phyloP scores from a whole-genome alignment of 2,329 filamentous ascomycete species.

The Penicillium digitatum region DNA sequence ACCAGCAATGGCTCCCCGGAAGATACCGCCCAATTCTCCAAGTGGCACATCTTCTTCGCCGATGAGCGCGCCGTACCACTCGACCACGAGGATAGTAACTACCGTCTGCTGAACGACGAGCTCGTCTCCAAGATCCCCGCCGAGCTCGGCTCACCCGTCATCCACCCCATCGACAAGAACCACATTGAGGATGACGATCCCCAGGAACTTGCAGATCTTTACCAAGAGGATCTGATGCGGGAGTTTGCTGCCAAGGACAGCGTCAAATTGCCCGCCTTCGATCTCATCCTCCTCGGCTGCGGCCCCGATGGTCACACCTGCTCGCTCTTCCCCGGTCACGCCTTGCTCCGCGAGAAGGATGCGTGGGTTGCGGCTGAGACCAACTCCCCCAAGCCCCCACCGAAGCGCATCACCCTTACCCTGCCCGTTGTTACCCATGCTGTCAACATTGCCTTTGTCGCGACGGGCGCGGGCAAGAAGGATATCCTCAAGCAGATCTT shows the following conservation, averaged over 20 bases:
- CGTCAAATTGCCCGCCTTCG: conserved; percentile 91
- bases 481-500: conserved; percentile 91
- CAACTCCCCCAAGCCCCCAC: conserved; percentile 91
- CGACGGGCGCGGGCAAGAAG: conserved; percentile 84
- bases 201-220: conserved; percentile 88
- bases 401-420: conserved; percentile 84
- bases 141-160: conserved; percentile 61
- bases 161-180: conserved; percentile 72
- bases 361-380: conserved; percentile 91
- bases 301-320: conserved; percentile 97
- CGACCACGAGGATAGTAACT: conserved; percentile 91
- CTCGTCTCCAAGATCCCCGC: conserved; percentile 81
- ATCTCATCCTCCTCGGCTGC: conserved; percentile 86
- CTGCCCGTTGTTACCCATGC: conserved; percentile 86
- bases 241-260: conserved; percentile 89
- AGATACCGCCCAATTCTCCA: conserved; percentile 69
- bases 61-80: conserved; percentile 94
- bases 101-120: conserved; percentile 79
- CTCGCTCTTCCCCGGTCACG: conserved; percentile 88
- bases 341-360: conserved; percentile 75
- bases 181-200: conserved; percentile 70
- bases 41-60: conserved; percentile 98
- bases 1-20: conserved; percentile 48
- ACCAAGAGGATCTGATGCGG: conserved; percentile 80
- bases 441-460: conserved; percentile 83